Evolutionary conservation across 345 rosid species (phyloP).

Genomic region (Boechera divaricarpa): DNA sequence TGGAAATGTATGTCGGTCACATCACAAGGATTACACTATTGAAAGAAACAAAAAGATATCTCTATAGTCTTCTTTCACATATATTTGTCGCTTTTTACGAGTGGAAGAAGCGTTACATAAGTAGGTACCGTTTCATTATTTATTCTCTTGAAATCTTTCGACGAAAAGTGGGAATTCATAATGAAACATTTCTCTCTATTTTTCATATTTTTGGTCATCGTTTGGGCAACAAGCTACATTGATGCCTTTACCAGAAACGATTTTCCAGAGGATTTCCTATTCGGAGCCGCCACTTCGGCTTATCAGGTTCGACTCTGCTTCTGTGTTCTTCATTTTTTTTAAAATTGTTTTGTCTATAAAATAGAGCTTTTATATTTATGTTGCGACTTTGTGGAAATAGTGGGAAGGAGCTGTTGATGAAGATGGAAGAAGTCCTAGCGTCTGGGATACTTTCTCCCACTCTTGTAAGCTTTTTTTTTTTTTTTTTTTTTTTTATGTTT

Average conservation of each 20-base stretch:
- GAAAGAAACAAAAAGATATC: too few relatives aligned
- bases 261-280: not conserved
- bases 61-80: too few relatives aligned
- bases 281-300: not conserved
- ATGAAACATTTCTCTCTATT: slow-evolving; percentile 23
- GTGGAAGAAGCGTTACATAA: too few relatives aligned
- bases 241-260: not conserved
- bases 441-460: not conserved
- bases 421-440: not conserved
- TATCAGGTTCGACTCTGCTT: not conserved
- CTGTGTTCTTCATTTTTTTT: not conserved
- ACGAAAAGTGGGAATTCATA: too few relatives aligned
- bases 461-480: not conserved
- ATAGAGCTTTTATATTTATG: not conserved
- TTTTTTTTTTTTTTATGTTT: too few relatives aligned
- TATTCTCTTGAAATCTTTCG: too few relatives aligned
- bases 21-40: too few relatives aligned
- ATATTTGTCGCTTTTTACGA: too few relatives aligned
- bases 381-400: not conserved
- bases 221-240: slow-evolving; percentile 3
- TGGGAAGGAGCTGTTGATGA: not conserved
- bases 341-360: not conserved
- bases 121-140: too few relatives aligned
- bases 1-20: too few relatives aligned
- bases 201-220: not conserved